Evolutionary conservation across 2,329 filamentous ascomycete genomes (phyloP), one percentile per base, ranked within the genome.

Genomic region (Exophiala bonariae): DNA sequence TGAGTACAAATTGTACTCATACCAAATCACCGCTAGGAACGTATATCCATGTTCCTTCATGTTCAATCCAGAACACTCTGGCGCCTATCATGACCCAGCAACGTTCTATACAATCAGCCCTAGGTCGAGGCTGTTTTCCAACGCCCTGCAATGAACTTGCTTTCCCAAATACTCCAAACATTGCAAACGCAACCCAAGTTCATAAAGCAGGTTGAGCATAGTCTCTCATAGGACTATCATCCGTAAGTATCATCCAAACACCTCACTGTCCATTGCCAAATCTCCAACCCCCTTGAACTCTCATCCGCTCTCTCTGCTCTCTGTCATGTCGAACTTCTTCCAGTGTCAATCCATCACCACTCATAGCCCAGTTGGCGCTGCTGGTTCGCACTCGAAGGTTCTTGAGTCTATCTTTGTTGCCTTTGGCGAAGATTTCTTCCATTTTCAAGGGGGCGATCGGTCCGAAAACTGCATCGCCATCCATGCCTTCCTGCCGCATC

Each of bases 361-460:
- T 69, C 8, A 59, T 80, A 62, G 81, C 85, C 93, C 93, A 99
- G 71, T 96, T 95, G 28, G 95, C 95, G 68, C 89, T 96, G 59
- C 89, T 95, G 4, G 92, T 96, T 46, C 93, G 81, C 41, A 88
- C 85, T 14, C 95, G 82, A 77, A 96, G 97, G 63, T 89, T 88
- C 74, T 88, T 87, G 66, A 87, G 83, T 55, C 86, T 76, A 46
- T 92, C 89, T 66, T 90, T 90, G 68, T 87, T 91, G 66, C 90
- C 89, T 68, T 80, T 86, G 18, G 57, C 47, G 70, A 99, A 99
- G 23, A 96, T 90, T 64, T 97, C 91, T 62, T 99, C 95, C 85
- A 99, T 93, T 62, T 89, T 89, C 56, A 99, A 76, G 10, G 90
- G 88, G 9, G 81, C 85, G 18, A 95, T 89, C 1, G 89, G 87